Evolutionary conservation across 73 alveolate species (phyloP).

Genomic region (Paramecium primaurelia): DNA sequence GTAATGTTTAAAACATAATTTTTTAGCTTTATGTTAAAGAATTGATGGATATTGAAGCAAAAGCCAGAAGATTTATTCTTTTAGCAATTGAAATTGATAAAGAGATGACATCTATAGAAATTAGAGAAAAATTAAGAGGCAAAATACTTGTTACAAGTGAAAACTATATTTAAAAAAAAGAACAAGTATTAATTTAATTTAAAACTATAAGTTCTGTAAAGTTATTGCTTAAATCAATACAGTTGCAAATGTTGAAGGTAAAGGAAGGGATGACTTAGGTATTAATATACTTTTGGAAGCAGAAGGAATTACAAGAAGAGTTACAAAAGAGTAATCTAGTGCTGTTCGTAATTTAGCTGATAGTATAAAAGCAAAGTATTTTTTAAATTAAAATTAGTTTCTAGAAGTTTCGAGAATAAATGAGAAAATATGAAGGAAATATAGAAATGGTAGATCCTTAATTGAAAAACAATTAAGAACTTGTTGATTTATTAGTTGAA

Average conservation of each 20-base stretch:
- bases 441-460: slow-evolving; percentile 96
- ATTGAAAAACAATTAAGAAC: slow-evolving; percentile 89
- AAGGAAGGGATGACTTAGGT: slow-evolving; percentile 94
- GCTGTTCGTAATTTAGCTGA: slow-evolving; percentile 90
- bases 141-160: slow-evolving; percentile 70
- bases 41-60: slow-evolving; percentile 92
- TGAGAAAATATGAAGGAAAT: slow-evolving; percentile 85
- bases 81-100: slow-evolving; percentile 94
- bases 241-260: slow-evolving; percentile 95
- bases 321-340: slow-evolving; percentile 70
- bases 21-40: slow-evolving; percentile 89
- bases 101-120: slow-evolving; percentile 85
- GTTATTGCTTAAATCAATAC: slow-evolving; percentile 87
- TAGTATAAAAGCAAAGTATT: slow-evolving; percentile 66
- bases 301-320: slow-evolving; percentile 87
- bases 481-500: slow-evolving; percentile 82
- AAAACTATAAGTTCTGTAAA: slow-evolving; percentile 66
- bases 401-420: slow-evolving; percentile 62
- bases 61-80: slow-evolving; percentile 86
- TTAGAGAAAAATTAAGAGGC: slow-evolving; percentile 87
- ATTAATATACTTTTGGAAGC: slow-evolving; percentile 85
- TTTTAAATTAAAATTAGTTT: not conserved
- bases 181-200: slow-evolving; percentile 65
- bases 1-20: slow-evolving; percentile 75
- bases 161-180: slow-evolving; percentile 48